Evolutionary conservation across 371 early-diverging fungal species (phyloP).

Genomic region (Mucor saturninus): DNA sequence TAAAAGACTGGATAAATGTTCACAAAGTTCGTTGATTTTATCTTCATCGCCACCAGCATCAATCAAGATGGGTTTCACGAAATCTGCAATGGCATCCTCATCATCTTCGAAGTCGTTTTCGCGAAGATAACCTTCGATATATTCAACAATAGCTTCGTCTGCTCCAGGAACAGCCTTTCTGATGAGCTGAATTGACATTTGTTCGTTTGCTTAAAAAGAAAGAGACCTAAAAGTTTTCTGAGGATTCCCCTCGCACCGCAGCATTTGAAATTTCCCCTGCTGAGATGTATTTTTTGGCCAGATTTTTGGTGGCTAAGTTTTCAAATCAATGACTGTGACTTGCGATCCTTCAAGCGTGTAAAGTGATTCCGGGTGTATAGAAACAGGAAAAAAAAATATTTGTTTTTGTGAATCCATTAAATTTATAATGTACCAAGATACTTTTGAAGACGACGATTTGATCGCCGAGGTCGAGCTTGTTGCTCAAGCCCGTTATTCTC

Average conservation of each 20-base stretch:
- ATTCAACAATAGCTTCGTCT: slow-evolving; percentile 80
- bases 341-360: slow-evolving; percentile 1
- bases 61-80: slow-evolving; percentile 84
- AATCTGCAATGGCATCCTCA: slow-evolving; percentile 79
- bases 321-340: slow-evolving; percentile 12
- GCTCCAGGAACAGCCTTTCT: slow-evolving; percentile 72
- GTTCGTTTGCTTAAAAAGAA: slow-evolving; percentile 3
- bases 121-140: slow-evolving; percentile 83
- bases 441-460: slow-evolving; percentile 80
- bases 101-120: slow-evolving; percentile 74
- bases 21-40: slow-evolving; percentile 69
- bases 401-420: slow-evolving; percentile 3
- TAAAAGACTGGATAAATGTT: slow-evolving; percentile 61
- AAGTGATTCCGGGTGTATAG: neutral
- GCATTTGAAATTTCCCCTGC: neutral
- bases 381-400: slow-evolving; percentile 3
- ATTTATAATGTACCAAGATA: slow-evolving; percentile 66
- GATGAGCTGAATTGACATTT: slow-evolving; percentile 55
- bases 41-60: slow-evolving; percentile 75
- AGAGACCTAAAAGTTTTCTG: neutral
- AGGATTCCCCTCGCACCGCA: neutral
- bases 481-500: slow-evolving; percentile 53
- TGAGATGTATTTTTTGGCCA: neutral
- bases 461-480: slow-evolving; percentile 86
- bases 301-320: slow-evolving; percentile 12